Evolutionary conservation across 2,329 filamentous ascomycete genomes (phyloP), one percentile per base, ranked within the genome.

Genomic region (Sporothrix brasiliensis): DNA sequence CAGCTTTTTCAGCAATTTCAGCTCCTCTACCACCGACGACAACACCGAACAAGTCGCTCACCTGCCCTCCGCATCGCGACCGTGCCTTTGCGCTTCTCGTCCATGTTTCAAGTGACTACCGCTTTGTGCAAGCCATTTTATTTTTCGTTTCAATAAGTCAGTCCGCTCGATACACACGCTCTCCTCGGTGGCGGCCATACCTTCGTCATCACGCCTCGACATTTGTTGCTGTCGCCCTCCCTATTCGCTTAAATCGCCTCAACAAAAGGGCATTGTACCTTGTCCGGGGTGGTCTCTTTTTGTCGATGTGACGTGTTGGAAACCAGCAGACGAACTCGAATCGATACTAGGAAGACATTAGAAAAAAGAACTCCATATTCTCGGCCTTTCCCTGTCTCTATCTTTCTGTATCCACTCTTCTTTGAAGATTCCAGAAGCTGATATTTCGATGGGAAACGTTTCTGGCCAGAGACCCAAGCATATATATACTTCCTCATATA

Each of bases 171-270:
- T 65, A 49, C 27, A 65, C 21, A 34, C 58, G 58, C 58, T 13
- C 61, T 0, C 61, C 61, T 14, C 19, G 27, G 61, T 50, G 47
- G 61, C 61, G 61, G 16, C 21, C 61, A 21, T 27, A 61, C 68
- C 50, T 24, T 44, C n/a, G 49, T 53, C 68, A 56, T 63, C 50
- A 60, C 49, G 41, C 68, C 47, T 54, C 52, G 58, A 49, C 68
- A 14, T 14, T 21, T 53, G 50, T 47, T 63, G 68, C 56, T 69
- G 68, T 34, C 58, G 56, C 39, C 49, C 68, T 34, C 60, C 14
- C 24, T 47, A 27, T 39, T 65, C 68, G 50, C 68, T 60, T 69
- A 65, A 65, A 54, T n/a, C 68, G 58, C 68, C 68, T 49, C 68
- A 49, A 27, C 27, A n/a, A 50, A 39, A 69, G 11, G 13, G 21